These are phyloP conservation scores for Pichia rugopelliculosa DNA, from an alignment of 805 yeast species.

Conservation along the genomic window DNA sequence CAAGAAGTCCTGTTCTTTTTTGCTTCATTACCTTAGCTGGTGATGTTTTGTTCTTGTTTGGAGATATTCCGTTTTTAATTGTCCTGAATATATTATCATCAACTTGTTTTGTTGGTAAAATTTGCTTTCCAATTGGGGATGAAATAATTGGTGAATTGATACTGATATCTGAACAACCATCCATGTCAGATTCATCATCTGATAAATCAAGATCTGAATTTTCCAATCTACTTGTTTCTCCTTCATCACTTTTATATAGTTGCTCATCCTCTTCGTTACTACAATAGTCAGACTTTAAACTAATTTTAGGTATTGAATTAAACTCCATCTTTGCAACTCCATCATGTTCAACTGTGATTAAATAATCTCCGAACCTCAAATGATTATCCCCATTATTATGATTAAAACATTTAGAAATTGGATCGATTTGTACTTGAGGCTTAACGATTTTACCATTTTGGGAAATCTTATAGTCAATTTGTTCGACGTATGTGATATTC, in stretches of 20 bases:
- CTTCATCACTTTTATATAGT: conserved; percentile 3
- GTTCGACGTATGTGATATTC: not conserved
- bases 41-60: conserved; percentile 2
- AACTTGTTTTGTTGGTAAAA: not conserved
- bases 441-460: not conserved
- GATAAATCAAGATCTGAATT: conserved; percentile 5
- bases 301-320: not conserved
- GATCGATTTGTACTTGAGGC: conserved; percentile 2
- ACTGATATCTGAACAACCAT: not conserved
- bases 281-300: not conserved
- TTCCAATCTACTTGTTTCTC: conserved; percentile 20
- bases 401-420: conserved; percentile 3
- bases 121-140: conserved; percentile 5
- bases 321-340: conserved; percentile 3
- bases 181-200: not conserved
- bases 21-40: not conserved
- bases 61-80: conserved; percentile 2
- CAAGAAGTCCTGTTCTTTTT: conserved; percentile 8
- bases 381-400: conserved; percentile 6
- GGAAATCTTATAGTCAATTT: not conserved
- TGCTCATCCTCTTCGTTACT: conserved; percentile 2
- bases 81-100: not conserved
- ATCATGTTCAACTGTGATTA: conserved; percentile 3
- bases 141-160: not conserved
- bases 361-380: conserved; percentile 13